A percentile compares a stretch with the other conserved stretches of the same genome.
Evolutionary conservation across 2,329 filamentous ascomycete species (phyloP).

Genomic region (Pyricularia grisea): DNA sequence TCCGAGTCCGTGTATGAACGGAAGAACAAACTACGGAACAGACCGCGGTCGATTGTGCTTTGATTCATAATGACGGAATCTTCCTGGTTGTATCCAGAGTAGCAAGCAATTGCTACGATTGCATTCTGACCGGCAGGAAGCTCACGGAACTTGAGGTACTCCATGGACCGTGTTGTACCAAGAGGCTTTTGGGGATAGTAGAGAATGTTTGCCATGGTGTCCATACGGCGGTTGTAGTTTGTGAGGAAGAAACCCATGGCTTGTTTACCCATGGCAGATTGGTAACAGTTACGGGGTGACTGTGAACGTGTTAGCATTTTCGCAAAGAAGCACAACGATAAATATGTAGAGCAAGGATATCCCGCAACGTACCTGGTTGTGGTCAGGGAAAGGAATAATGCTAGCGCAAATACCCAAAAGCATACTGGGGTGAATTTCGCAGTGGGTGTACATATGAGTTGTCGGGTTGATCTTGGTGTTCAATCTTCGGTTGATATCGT

Average conservation of each 20-base stretch:
- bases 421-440: conserved; percentile 99
- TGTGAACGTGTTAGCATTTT: conserved; percentile 30
- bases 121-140: conserved; percentile 95
- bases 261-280: conserved; percentile 99
- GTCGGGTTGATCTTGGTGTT: conserved; percentile 81
- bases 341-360: too few relatives aligned
- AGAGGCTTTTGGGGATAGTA: conserved; percentile 98
- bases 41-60: conserved; percentile 92
- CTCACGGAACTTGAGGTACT: conserved; percentile 96
- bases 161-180: conserved; percentile 94
- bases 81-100: conserved; percentile 99
- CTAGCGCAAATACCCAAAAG: conserved; percentile 96
- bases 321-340: conserved; percentile 1
- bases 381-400: conserved; percentile 98
- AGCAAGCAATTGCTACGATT: conserved; percentile 94
- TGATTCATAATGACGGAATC: conserved; percentile 99
- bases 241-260: conserved; percentile 99
- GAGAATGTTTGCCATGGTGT: conserved; percentile 98
- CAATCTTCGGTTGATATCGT: conserved; percentile 76
- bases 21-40: conserved; percentile 98
- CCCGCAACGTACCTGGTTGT: conserved; percentile 61
- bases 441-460: conserved; percentile 92
- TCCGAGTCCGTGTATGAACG: conserved; percentile 95
- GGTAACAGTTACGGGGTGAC: conserved; percentile 97
- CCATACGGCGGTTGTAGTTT: conserved; percentile 95